These are phyloP conservation scores for Fusarium austroafricanum DNA, from an alignment of 2,329 filamentous ascomycete genomes.

Conservation along the genomic window DNA sequence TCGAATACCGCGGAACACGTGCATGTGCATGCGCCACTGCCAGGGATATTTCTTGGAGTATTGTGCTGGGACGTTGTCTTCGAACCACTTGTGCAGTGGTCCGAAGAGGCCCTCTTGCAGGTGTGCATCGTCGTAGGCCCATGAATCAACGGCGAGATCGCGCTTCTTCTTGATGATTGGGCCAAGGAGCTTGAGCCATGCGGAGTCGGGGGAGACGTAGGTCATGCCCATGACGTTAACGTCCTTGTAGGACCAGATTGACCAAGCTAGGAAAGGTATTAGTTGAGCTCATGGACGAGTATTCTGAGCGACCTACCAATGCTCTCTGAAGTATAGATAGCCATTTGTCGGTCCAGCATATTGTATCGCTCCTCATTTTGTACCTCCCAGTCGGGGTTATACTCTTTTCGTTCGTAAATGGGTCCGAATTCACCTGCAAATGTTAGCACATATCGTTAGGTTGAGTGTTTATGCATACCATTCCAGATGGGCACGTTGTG, in stretches of 20 bases:
- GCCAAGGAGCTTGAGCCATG: conserved; percentile 62
- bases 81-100: conserved; percentile 56
- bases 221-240: conserved; percentile 67
- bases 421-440: conserved; percentile 64
- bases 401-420: conserved; percentile 57
- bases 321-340: conserved; percentile 48
- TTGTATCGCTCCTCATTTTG: conserved; percentile 54
- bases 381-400: conserved; percentile 40
- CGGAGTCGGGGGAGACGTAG: conserved; percentile 57
- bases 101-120: conserved; percentile 51
- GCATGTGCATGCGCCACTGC: conserved; percentile 61
- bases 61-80: conserved; percentile 57
- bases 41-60: conserved; percentile 60
- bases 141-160: conserved; percentile 63
- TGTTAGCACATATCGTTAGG: no score
- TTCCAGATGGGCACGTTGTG: conserved; percentile 59
- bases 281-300: not conserved
- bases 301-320: conserved; percentile 18
- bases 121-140: conserved; percentile 56
- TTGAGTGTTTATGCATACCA: no score
- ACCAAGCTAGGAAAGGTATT: conserved; percentile 56
- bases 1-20: conserved; percentile 59
- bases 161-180: conserved; percentile 68
- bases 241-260: conserved; percentile 70
- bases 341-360: conserved; percentile 55